Base-by-base conservation (phyloP, 2,329 filamentous ascomycete genomes). In the Nigrospora osmanthi region DNA sequence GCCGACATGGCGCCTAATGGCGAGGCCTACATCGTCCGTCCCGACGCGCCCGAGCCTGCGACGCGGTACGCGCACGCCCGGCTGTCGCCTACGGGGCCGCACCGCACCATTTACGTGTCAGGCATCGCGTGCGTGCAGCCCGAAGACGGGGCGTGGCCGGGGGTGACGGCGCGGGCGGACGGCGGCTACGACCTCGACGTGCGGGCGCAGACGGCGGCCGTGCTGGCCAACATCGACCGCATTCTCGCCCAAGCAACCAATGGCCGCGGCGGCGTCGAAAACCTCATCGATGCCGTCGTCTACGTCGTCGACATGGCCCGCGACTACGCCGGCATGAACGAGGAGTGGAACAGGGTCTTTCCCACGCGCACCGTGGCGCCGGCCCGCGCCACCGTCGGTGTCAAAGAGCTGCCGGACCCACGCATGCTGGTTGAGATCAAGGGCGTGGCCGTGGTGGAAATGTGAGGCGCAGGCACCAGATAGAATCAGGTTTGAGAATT, bases 341-440 rank as follows among this genome's bases (percentile, higher is more conserved):
- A 68, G 50, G 67, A 67, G 50, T 71, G 68, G 68, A 71, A 71
- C 48, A 66, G 67, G 51, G 58, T 70, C 9, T 71, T 66, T 47
- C 28, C 57, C 13, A 58, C 61, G 31, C 58, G 65, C 7, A 55
- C 49, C 1, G 56, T 51, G 42, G 67, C 67, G 2, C 68, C 67
- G 6, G 64, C 67, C 9, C 42, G 60, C 19, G 59, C 61, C 6
- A 62, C 60, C 1, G 54, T 64, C 46, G 58, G 56, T 6, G 54
- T 63, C 38, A 58, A 51, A 38, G 52, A 59, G 41, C 46, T 64
- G 43, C 60, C 61, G 7, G 56, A 61, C 45, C 56, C 58, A 23
- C 49, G 58, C 16, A 54, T 64, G 44, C 41, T 62, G 33, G 61
- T 63, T 2, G 61, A 64, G 47, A 52, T 64, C 34, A 64, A 64